Percentiles rank a stretch among this genome's conserved stretches.
These are phyloP conservation scores for Omphalea diandra DNA, from an alignment of 441 rosid genomes.

Conservation along the genomic window DNA sequence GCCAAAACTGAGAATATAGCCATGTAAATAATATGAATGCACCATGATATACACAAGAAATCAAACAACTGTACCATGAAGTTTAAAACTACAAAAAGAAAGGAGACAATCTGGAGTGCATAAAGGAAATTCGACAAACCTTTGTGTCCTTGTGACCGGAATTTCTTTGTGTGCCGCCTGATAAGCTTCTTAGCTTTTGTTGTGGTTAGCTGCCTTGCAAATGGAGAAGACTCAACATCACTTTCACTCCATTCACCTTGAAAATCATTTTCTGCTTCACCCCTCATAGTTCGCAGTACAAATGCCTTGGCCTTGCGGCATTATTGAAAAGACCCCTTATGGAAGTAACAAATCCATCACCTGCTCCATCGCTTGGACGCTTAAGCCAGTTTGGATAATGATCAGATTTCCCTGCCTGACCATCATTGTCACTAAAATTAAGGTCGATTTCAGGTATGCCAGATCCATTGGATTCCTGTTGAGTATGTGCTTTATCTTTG, in stretches of 20 bases:
- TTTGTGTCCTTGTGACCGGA: slow-evolving; percentile 76
- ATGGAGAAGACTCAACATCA: slow-evolving; percentile 84
- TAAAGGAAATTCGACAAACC: slow-evolving; percentile 40
- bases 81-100: no score
- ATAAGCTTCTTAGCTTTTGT: slow-evolving; percentile 87
- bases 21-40: not conserved
- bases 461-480: slow-evolving; percentile 47
- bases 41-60: no score
- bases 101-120: no score
- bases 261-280: slow-evolving; percentile 90
- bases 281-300: slow-evolving; percentile 97
- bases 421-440: slow-evolving; percentile 82
- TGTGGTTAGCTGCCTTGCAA: slow-evolving; percentile 91
- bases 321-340: slow-evolving; percentile 87
- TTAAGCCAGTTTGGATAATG: slow-evolving; percentile 75
- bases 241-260: slow-evolving; percentile 97
- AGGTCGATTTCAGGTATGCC: slow-evolving; percentile 69
- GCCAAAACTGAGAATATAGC: not conserved
- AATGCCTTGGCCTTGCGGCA: slow-evolving; percentile 94
- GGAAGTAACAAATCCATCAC: slow-evolving; percentile 98
- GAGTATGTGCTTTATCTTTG: slow-evolving; percentile 78
- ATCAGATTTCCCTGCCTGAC: slow-evolving; percentile 57
- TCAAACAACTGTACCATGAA: no score
- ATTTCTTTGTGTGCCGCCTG: slow-evolving; percentile 87
- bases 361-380: slow-evolving; percentile 94